Evolutionary conservation across 495 filamentous ascomycete genomes (phyloP).

Genomic region (Penicillium psychrofluorescens): DNA sequence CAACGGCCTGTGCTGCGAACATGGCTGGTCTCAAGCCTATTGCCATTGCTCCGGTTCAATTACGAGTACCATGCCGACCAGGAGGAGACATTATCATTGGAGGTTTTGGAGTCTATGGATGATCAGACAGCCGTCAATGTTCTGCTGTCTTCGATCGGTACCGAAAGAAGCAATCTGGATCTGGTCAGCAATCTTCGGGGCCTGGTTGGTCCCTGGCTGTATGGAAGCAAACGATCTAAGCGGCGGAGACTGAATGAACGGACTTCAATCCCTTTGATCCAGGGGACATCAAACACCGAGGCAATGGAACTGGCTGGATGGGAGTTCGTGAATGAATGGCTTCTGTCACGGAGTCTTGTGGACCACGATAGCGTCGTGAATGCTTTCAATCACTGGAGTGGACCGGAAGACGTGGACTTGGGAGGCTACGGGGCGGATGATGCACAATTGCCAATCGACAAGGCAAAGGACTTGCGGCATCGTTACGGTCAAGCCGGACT

Average conservation of each 20-base stretch:
- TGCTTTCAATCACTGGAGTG: constrained; percentile 70
- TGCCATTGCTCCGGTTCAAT: constrained; percentile 74
- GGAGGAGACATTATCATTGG: constrained; percentile 49
- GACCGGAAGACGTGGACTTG: constrained; percentile 71
- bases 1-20: constrained; percentile 57
- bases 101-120: constrained; percentile 49
- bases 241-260: constrained; percentile 41
- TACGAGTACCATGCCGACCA: constrained; percentile 73
- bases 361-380: constrained; percentile 45
- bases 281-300: constrained; percentile 12
- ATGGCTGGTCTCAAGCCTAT: constrained; percentile 70
- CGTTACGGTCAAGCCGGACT: constrained; percentile 68
- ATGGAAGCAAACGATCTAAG: constrained; percentile 59
- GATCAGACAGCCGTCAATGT: constrained; percentile 56
- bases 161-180: constrained; percentile 32
- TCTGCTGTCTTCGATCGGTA: constrained; percentile 57
- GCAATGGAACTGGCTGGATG: constrained; percentile 44
- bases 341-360: constrained; percentile 54
- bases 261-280: constrained; percentile 22
- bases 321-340: constrained; percentile 75
- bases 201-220: constrained; percentile 76
- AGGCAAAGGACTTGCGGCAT: constrained; percentile 44
- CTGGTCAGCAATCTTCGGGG: constrained; percentile 67
- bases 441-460: constrained; percentile 42
- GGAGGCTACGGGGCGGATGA: constrained; percentile 54